Percentiles rank a stretch among this genome's conserved stretches.
phyloP scores from a whole-genome alignment of 768 basidiomycete genomes.

The Termitomyces bulborhizus region DNA sequence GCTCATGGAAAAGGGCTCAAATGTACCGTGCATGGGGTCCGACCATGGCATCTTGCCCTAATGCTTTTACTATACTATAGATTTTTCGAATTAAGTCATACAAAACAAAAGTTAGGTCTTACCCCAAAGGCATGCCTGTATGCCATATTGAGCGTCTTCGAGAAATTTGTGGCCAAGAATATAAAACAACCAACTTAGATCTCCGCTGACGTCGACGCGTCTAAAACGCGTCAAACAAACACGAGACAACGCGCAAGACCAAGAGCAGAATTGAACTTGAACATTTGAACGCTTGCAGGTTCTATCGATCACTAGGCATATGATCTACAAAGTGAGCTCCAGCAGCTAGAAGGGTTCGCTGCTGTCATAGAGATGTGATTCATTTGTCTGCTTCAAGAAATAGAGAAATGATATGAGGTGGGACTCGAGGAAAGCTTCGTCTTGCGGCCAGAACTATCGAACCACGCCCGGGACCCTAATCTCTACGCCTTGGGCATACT shows the following conservation, averaged over 20 bases:
- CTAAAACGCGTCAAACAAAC: constrained; percentile 21
- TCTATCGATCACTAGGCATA: too few relatives aligned
- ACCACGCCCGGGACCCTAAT: too few relatives aligned
- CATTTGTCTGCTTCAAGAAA: too few relatives aligned
- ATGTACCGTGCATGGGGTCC: constrained; percentile 46
- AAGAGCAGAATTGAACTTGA: too few relatives aligned
- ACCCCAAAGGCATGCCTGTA: constrained; percentile 16
- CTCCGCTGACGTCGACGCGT: constrained; percentile 2
- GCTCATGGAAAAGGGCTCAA: neutral
- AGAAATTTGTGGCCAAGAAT: neutral
- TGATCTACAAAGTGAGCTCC: too few relatives aligned
- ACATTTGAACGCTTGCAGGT: too few relatives aligned
- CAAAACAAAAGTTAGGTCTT: neutral
- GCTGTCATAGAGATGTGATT: too few relatives aligned
- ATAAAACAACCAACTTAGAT: neutral
- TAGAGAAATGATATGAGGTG: too few relatives aligned
- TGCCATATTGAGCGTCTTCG: constrained; percentile 1
- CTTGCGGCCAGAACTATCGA: too few relatives aligned
- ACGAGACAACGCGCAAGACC: constrained; percentile 27
- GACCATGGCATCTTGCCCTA: constrained; percentile 64
- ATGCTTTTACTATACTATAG: constrained; percentile 67
- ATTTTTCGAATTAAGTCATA: neutral
- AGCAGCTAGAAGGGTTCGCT: too few relatives aligned
- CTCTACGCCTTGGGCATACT: too few relatives aligned
- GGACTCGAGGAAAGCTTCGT: too few relatives aligned